A percentile compares a stretch with the other conserved stretches of the same genome.
These are phyloP conservation scores for Chaetomium sp. DNA, from an alignment of 2,329 filamentous ascomycete genomes.

Conservation along the genomic window DNA sequence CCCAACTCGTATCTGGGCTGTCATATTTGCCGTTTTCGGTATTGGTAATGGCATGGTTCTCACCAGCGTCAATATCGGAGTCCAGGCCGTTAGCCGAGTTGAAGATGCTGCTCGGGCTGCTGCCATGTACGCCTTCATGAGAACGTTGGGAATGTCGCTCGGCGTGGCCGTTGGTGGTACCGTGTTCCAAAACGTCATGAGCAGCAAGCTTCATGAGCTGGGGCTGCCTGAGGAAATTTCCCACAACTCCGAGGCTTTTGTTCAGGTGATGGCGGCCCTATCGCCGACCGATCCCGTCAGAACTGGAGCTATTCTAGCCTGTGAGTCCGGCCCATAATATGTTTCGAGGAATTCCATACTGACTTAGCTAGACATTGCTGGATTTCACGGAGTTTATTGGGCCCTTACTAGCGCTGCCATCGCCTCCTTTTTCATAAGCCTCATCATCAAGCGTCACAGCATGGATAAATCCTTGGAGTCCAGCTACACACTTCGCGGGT, in stretches of 20 bases:
- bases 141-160: constrained; percentile 36
- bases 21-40: constrained; percentile 32
- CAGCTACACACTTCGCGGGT: constrained; percentile 19
- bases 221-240: constrained; percentile 28
- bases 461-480: constrained; percentile 25
- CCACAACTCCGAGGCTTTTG: constrained; percentile 26
- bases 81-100: constrained; percentile 32
- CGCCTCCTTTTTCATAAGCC: constrained; percentile 17
- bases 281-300: constrained; percentile 17
- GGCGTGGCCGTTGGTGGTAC: constrained; percentile 37
- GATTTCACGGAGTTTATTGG: constrained; percentile 26
- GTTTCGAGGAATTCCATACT: background rate
- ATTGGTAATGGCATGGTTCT: constrained; percentile 34
- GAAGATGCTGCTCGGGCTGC: constrained; percentile 34
- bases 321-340: constrained; percentile 7
- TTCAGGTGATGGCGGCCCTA: constrained; percentile 20
- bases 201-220: constrained; percentile 27
- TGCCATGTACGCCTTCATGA: constrained; percentile 36
- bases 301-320: constrained; percentile 21
- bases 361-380: constrained; percentile 15
- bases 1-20: constrained; percentile 29
- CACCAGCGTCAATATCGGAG: constrained; percentile 34
- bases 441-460: constrained; percentile 21
- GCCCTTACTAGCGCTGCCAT: constrained; percentile 20
- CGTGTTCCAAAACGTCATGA: constrained; percentile 37